These are phyloP conservation scores for Pseudomicrostroma phylloplanum DNA, from an alignment of 1,284 basidiomycete genomes.

Conservation along the genomic window DNA sequence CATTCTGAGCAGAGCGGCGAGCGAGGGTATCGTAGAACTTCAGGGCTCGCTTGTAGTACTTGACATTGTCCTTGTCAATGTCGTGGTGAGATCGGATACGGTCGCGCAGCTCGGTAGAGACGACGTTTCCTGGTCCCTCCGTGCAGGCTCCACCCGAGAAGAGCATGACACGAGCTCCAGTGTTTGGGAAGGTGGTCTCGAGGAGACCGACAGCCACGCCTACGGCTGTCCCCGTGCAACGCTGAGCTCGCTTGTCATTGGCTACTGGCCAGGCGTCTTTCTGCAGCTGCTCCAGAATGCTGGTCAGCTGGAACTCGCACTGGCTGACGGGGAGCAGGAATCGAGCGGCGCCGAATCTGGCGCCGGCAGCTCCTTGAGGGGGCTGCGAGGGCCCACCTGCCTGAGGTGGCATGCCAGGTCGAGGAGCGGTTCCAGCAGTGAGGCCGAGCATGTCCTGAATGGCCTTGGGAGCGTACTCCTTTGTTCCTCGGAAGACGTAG, in stretches of 20 bases:
- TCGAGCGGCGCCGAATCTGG: conserved; percentile 72
- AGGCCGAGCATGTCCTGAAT: conserved; percentile 98
- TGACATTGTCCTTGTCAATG: conserved; percentile 93
- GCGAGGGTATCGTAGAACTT: conserved; percentile 97
- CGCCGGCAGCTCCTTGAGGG: conserved; percentile 59
- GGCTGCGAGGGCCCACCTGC: conserved; percentile 57
- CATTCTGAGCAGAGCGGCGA: conserved; percentile 88
- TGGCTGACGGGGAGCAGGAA: conserved; percentile 90
- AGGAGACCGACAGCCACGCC: conserved; percentile 91
- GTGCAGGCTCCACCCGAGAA: conserved; percentile 95
- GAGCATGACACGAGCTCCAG: conserved; percentile 90
- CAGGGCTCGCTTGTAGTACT: conserved; percentile 92
- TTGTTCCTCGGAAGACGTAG: conserved; percentile 98
- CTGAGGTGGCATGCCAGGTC: conserved; percentile 52
- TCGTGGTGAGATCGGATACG: conserved; percentile 98
- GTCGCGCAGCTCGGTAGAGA: conserved; percentile 89
- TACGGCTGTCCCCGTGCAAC: conserved; percentile 90
- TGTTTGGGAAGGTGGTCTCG: conserved; percentile 93
- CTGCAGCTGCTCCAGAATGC: conserved; percentile 79
- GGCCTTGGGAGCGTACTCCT: conserved; percentile 93
- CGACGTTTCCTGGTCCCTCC: conserved; percentile 94
- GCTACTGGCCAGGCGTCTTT: conserved; percentile 97
- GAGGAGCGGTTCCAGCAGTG: conserved; percentile 54
- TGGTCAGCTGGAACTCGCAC: conserved; percentile 93
- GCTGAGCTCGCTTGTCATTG: conserved; percentile 85